Conservation (phyloP, 2,329 filamentous ascomycete species). For the Clonostachys rosea region DNA sequence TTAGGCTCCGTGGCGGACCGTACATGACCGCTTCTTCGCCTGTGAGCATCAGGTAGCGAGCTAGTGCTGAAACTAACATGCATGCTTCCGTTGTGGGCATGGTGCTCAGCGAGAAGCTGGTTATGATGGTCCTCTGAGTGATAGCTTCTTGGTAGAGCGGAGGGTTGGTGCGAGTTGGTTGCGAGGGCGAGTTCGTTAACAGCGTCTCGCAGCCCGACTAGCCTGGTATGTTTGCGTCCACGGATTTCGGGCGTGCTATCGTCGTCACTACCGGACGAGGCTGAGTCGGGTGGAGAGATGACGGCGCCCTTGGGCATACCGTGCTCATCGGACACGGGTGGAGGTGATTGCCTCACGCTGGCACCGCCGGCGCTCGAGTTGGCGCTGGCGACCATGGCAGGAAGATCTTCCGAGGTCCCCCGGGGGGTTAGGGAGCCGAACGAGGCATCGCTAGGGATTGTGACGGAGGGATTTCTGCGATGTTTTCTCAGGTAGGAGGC, state of each 20-base stretch:
- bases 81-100: conserved; percentile 13
- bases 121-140: conserved; percentile 5
- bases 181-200: conserved; percentile 62
- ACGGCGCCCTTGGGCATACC: conserved; percentile 79
- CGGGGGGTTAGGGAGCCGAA: conserved; percentile 36
- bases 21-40: conserved; percentile 40
- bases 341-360: conserved; percentile 77
- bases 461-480: conserved; percentile 50
- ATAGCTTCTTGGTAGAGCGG: conserved; percentile 2
- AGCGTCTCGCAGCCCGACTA: conserved; percentile 74
- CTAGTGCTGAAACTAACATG: conserved; percentile 44
- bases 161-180: background rate
- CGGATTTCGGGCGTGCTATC: conserved; percentile 50
- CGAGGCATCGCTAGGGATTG: conserved; percentile 15
- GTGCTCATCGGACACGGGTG: conserved; percentile 67
- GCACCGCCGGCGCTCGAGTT: conserved; percentile 31
- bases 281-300: conserved; percentile 87
- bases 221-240: conserved; percentile 43
- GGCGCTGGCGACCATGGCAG: conserved; percentile 24
- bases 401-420: conserved; percentile 44
- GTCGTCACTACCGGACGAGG: conserved; percentile 77
- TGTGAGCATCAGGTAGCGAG: conserved; percentile 32
- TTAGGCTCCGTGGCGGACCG: conserved; percentile 53
- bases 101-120: background rate
- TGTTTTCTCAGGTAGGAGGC: conserved; percentile 63